phyloP scores from a whole-genome alignment of 2,329 filamentous ascomycete genomes.

The Alternaria sp. region DNA sequence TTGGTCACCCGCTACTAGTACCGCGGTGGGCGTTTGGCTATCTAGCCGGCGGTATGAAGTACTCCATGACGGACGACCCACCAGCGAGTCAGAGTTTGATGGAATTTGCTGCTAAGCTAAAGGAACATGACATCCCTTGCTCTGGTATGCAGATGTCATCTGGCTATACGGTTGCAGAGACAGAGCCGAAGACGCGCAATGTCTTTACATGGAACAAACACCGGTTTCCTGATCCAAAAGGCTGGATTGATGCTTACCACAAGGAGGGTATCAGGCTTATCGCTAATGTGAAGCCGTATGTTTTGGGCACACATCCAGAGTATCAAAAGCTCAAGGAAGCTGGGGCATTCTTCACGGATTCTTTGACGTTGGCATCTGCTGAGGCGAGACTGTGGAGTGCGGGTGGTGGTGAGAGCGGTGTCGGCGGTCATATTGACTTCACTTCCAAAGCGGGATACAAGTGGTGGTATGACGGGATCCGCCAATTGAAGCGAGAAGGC shows the following conservation, averaged over 20 bases:
- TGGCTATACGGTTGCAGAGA: conserved; percentile 74
- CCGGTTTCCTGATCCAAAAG: conserved; percentile 73
- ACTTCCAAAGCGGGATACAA: conserved; percentile 71
- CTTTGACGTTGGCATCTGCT: conserved; percentile 55
- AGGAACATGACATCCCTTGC: conserved; percentile 72
- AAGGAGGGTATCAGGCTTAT: conserved; percentile 71
- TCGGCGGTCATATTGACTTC: conserved; percentile 77
- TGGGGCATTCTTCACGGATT: conserved; percentile 71
- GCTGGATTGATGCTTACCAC: conserved; percentile 69
- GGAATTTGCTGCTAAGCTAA: conserved; percentile 67
- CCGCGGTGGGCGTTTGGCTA: conserved; percentile 79
- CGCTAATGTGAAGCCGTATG: conserved; percentile 77
- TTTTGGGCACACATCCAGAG: conserved; percentile 71
- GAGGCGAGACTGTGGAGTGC: conserved; percentile 75
- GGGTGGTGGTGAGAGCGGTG: conserved; percentile 73
- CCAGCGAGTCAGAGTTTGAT: conserved; percentile 65
- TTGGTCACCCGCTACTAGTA: conserved; percentile 72
- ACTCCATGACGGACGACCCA: conserved; percentile 65
- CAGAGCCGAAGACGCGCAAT: conserved; percentile 73
- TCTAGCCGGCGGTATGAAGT: conserved; percentile 72
- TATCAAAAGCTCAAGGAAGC: conserved; percentile 67
- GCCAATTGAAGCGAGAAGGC: conserved; percentile 67
- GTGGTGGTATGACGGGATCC: conserved; percentile 73
- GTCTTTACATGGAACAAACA: conserved; percentile 76
- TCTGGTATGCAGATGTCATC: conserved; percentile 77